Percentiles rank a stretch among this genome's conserved stretches.
phyloP scores from a whole-genome alignment of 2,329 filamentous ascomycete genomes.

The Lomentospora prolificans region DNA sequence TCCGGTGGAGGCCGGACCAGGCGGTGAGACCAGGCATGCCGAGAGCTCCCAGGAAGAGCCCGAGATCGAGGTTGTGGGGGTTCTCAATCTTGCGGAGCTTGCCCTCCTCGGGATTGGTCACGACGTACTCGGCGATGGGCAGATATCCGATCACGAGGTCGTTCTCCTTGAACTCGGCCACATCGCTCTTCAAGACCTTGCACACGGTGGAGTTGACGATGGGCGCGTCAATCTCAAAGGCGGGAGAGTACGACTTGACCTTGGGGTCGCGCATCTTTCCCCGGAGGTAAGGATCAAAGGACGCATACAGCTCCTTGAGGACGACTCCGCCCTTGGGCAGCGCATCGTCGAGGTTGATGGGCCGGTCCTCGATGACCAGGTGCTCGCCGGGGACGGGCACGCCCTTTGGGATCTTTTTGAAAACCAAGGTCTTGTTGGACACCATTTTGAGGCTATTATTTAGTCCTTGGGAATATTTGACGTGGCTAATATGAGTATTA shows the following conservation, averaged over 20 bases:
- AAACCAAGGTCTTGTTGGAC: conserved; percentile 65
- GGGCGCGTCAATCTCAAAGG: conserved; percentile 50
- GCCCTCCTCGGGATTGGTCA: conserved; percentile 30
- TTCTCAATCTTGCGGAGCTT: conserved; percentile 52
- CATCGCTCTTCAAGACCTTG: conserved; percentile 62
- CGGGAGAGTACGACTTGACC: conserved; percentile 46
- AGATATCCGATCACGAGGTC: conserved; percentile 52
- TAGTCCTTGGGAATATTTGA: too few species aligned
- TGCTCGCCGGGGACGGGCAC: conserved; percentile 62
- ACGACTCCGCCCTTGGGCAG: conserved; percentile 57
- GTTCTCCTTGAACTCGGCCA: conserved; percentile 50
- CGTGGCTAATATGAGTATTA: too few species aligned
- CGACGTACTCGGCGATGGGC: conserved; percentile 61
- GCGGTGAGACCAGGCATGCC: conserved; percentile 54
- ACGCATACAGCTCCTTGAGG: conserved; percentile 61
- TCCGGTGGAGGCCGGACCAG: conserved; percentile 57
- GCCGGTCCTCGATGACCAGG: conserved; percentile 54
- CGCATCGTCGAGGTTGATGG: conserved; percentile 54
- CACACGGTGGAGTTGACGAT: conserved; percentile 55
- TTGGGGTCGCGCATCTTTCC: conserved; percentile 61
- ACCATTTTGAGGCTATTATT: conserved; percentile 22
- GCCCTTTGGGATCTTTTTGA: conserved; percentile 57
- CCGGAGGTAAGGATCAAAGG: conserved; percentile 78
- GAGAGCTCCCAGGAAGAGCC: conserved; percentile 63
- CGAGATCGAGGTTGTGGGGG: conserved; percentile 54